Evolutionary conservation across 2,329 filamentous ascomycete genomes (phyloP).

Genomic region (Fusarium robinianum): DNA sequence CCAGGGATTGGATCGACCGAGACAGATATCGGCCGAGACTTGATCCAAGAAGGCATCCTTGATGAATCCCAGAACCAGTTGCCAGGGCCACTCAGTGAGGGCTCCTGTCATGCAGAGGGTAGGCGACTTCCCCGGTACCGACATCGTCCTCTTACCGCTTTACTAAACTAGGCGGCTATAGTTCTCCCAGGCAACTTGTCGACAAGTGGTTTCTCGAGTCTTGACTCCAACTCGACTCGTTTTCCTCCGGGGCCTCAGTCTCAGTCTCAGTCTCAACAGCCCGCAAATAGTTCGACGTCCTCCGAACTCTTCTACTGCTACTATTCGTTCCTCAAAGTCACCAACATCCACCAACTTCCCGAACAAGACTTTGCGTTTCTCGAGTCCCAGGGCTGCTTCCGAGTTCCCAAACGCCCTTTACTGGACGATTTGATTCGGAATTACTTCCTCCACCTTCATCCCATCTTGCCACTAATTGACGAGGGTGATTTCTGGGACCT

Average conservation of each 20-base stretch:
- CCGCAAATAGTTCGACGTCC: background rate
- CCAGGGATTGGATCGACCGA: no score
- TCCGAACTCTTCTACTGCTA: conserved; percentile 48
- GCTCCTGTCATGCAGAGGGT: no score
- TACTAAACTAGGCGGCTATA: no score
- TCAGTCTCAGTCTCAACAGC: background rate
- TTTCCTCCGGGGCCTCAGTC: no score
- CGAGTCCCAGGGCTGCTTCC: conserved; percentile 51
- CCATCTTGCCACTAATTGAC: conserved; percentile 49
- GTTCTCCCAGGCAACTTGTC: no score
- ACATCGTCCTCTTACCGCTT: no score
- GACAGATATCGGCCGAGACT: no score
- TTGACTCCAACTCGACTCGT: background rate
- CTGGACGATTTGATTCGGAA: conserved; percentile 54
- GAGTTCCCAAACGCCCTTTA: conserved; percentile 46
- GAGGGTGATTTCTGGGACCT: conserved; percentile 44
- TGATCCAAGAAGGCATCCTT: no score
- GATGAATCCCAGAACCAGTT: no score
- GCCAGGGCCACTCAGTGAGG: no score
- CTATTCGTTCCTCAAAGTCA: conserved; percentile 49
- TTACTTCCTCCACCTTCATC: conserved; percentile 53
- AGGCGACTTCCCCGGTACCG: no score
- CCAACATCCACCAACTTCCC: conserved; percentile 41
- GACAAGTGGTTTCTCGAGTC: no score
- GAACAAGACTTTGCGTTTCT: conserved; percentile 53